Base-by-base conservation (phyloP, 345 rosid species). In the Eucalyptus curtisii region DNA sequence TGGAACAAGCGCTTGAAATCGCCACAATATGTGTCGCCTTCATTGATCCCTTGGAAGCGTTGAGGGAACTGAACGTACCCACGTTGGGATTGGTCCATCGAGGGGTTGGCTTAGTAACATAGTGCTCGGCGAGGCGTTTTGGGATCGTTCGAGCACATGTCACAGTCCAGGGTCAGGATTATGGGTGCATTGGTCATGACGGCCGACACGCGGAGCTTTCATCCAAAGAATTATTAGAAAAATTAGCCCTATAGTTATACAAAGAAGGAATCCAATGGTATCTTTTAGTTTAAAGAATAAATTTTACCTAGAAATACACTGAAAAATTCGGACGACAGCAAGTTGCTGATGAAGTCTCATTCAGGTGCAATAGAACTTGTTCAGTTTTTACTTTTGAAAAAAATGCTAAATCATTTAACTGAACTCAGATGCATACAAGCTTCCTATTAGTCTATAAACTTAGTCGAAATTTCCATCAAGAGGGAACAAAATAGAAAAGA, bases 61-160 rank as follows among this genome's bases (percentile, higher is more conserved):
- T 97, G 99, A 64, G 99, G 97, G 53, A 97, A 95, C 52, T 97
- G 99, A 68, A 97, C 86, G 53, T 45, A 96, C 1, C 92, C 95
- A 20, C 90, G 86, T 8, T 76, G 47, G 8, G 94, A 82, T 15
- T 55, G 87, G 40, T 37, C 86, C 20, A 88, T 82, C 13, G 84
- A 66, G 4, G 95, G 93, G 27, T 97, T 96, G 5, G 87, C 89
- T 2, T 93, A 52, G 88, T 96, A 95, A 61, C 99, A 95, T 22
- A 96, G 61, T 27, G 89, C 91, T 31, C 94, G 93, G 8, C 87
- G 88, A 48, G 92, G 94, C 3, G 98, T 91, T 40, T 40, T 55
- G 2, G 99, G 97, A 87, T 96, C 94, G 89, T 96, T 97, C 2
- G 98, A 96, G 88, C 92, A 89, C 94, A 92, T 96, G 92, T 97